Evolutionary conservation across 371 early-diverging fungal genomes (phyloP), one percentile per base, ranked within the genome.

Genomic region (Haplosporangium sp.): DNA sequence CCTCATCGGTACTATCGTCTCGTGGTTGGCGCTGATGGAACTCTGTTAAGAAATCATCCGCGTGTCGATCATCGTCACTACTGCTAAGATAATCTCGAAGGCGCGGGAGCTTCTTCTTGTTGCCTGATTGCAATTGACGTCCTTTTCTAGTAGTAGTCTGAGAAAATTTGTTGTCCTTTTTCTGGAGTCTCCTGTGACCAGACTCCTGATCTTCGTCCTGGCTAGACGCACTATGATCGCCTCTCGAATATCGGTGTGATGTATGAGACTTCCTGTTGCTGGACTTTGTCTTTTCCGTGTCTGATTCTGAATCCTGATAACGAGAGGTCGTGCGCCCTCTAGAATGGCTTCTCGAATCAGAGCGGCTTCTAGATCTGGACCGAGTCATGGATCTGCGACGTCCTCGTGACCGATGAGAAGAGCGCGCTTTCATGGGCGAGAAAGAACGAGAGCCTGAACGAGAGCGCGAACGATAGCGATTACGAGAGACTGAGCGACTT

Each of bases 1-100:
- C 67, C 16, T 73, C 81, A 21, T 67, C 81, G 16, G 70, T 74
- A 21, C 74, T 81, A 2, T 81, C 80, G 5, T 71, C 69, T 20
- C 76, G 80, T 5, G 77, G 65, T 16, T 81, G 73, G 21, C 82
- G 74, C 59, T 82, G 80, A 14, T 82, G 84, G n/a, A 89, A 72
- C 55, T 83, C 80, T 41, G 83, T 82, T 54, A 89, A 67, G 59
- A 86, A 89, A 14, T 83, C 83, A 43, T 81, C 81, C 12, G 82
- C 83, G 21, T 83, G 69, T 11, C 43, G 70, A 12, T 60, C 70
- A 45, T 76, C 76, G 21, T 76, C 76, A 18, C 71, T 70, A 59
- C 76, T 87, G 37, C 86, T 87, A 16, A 86, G 80, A 55, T 86
- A 87, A 40, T 87, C 87, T 11, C 87, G 84, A 40, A 86, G 79